These are phyloP conservation scores for Eucalyptus erythrocorys DNA, from an alignment of 345 rosid genomes.

Conservation along the genomic window DNA sequence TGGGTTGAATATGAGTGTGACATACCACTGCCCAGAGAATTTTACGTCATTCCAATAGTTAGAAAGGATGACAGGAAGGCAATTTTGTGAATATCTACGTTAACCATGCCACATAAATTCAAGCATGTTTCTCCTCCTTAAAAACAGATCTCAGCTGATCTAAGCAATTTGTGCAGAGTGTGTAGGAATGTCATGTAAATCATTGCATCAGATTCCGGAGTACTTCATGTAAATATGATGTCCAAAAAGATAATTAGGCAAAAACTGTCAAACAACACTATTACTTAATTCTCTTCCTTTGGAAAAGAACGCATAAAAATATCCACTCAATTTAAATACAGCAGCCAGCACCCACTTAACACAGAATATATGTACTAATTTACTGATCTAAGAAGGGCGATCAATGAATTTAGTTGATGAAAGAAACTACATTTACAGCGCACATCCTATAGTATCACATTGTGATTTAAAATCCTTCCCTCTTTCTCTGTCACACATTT, in stretches of 20 bases:
- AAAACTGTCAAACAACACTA: not conserved
- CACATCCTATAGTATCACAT: not conserved
- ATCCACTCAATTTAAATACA: not conserved
- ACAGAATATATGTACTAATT: not conserved
- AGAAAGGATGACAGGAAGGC: not conserved
- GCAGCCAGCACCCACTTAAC: not conserved
- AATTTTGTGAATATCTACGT: not conserved
- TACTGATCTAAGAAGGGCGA: not conserved
- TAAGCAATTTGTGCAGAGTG: not conserved
- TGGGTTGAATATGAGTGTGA: slow-evolving; percentile 89
- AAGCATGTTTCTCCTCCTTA: not conserved
- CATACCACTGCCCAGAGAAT: slow-evolving; percentile 44
- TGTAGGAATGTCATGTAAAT: not conserved
- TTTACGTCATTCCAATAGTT: not conserved
- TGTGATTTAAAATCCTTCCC: not conserved
- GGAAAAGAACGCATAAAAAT: not conserved
- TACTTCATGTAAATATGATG: not conserved
- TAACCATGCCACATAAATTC: not conserved
- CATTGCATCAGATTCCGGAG: not conserved
- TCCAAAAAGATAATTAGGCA: not conserved
- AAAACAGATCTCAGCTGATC: not conserved
- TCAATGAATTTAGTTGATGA: not conserved
- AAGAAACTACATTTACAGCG: not conserved
- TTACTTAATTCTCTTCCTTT: not conserved
- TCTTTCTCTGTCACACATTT: not conserved